These are phyloP conservation scores for Zalaria sp. DNA, from an alignment of 2,329 filamentous ascomycete genomes.

Conservation along the genomic window DNA sequence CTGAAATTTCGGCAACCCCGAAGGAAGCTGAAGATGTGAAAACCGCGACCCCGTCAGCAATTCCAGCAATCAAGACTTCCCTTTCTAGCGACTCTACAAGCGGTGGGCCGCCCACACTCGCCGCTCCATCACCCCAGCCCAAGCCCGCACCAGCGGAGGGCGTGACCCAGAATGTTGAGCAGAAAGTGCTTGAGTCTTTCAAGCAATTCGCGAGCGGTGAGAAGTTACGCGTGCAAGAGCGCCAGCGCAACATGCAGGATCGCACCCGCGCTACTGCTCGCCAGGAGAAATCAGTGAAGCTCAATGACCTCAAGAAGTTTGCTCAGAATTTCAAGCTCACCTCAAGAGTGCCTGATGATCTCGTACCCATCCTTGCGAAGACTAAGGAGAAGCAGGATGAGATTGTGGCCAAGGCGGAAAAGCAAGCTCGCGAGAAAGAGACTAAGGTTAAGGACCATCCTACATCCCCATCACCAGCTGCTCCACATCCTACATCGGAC, in stretches of 20 bases:
- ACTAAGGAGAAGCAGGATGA: slow-evolving; percentile 88
- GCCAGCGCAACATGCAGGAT: slow-evolving; percentile 33
- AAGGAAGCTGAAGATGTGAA: not conserved
- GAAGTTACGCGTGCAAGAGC: slow-evolving; percentile 45
- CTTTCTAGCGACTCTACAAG: not conserved
- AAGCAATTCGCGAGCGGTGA: slow-evolving; percentile 49
- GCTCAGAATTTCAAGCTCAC: slow-evolving; percentile 86
- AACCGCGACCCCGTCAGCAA: not conserved
- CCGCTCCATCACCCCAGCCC: slow-evolving; percentile 1
- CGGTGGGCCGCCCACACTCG: not conserved
- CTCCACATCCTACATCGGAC: slow-evolving; percentile 6
- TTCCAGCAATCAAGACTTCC: slow-evolving; percentile 1
- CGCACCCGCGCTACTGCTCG: slow-evolving; percentile 39
- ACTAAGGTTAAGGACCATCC: slow-evolving; percentile 28
- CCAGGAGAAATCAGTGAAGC: slow-evolving; percentile 76
- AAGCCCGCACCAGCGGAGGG: slow-evolving; percentile 24
- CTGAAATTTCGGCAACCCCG: slow-evolving; percentile 1
- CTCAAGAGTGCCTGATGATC: slow-evolving; percentile 78
- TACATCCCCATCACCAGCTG: slow-evolving; percentile 12
- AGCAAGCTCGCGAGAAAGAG: slow-evolving; percentile 49
- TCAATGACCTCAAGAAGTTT: slow-evolving; percentile 93
- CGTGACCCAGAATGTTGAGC: slow-evolving; percentile 46
- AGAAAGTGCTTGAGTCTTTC: slow-evolving; percentile 48
- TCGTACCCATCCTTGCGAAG: slow-evolving; percentile 91
- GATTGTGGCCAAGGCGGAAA: slow-evolving; percentile 77